Conservation (phyloP, 1,139 yeast species). For the Saccharomyces hybrid region DNA sequence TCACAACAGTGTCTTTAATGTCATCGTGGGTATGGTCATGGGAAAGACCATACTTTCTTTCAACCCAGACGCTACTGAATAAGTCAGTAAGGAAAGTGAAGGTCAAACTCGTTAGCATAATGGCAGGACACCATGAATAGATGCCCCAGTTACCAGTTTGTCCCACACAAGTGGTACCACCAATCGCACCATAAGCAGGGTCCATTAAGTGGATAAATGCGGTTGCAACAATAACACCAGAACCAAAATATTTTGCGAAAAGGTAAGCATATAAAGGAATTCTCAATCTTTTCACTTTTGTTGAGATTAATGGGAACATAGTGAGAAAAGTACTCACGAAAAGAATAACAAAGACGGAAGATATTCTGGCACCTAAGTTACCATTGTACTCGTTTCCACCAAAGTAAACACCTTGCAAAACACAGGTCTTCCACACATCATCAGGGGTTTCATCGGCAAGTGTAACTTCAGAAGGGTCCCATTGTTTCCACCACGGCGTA, state of each 20-base stretch:
- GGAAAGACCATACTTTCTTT: background rate
- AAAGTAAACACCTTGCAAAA: background rate
- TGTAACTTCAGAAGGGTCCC: background rate
- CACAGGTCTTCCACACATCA: background rate
- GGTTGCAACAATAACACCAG: constrained; percentile 88
- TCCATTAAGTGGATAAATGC: constrained; percentile 78
- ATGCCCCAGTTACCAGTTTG: constrained; percentile 48
- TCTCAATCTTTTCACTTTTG: constrained; percentile 29
- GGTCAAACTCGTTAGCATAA: constrained; percentile 21
- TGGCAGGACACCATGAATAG: constrained; percentile 60
- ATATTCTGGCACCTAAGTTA: constrained; percentile 47
- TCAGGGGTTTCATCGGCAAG: background rate
- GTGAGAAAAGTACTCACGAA: constrained; percentile 57
- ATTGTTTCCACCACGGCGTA: background rate
- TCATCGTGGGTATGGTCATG: background rate
- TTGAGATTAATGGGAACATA: constrained; percentile 48
- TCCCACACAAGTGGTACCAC: constrained; percentile 36
- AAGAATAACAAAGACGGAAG: constrained; percentile 54
- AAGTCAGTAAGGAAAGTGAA: background rate
- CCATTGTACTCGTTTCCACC: constrained; percentile 34
- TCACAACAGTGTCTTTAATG: background rate
- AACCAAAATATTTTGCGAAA: constrained; percentile 76
- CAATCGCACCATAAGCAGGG: constrained; percentile 60
- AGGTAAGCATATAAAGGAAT: constrained; percentile 55
- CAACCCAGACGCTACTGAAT: background rate